These are phyloP conservation scores for Pyrus pyrifolia DNA, from an alignment of 306 rosid species.

Conservation along the genomic window DNA sequence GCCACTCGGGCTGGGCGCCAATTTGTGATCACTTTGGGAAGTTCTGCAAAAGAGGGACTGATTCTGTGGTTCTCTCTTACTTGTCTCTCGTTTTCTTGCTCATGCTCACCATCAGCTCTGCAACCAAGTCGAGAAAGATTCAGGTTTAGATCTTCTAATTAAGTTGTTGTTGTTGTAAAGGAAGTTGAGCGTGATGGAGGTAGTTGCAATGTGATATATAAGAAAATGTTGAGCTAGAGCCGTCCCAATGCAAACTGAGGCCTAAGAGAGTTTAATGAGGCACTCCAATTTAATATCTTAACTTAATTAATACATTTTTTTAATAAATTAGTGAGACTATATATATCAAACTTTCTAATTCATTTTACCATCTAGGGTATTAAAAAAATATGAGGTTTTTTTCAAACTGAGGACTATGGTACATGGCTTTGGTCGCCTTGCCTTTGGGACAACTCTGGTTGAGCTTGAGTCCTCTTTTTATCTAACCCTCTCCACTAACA, in stretches of 20 bases:
- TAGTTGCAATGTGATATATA: background rate
- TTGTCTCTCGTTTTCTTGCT: slow-evolving; percentile 29
- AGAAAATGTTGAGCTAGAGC: background rate
- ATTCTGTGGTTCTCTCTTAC: slow-evolving; percentile 42
- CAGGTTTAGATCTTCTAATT: background rate
- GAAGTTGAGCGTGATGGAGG: background rate
- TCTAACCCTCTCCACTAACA: background rate
- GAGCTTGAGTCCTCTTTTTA: no score
- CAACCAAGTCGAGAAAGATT: slow-evolving; percentile 26
- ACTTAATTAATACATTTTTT: no score
- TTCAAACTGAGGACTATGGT: no score
- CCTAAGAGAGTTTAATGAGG: background rate
- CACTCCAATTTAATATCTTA: no score
- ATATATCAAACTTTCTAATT: no score
- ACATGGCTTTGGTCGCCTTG: no score
- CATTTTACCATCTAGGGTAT: no score
- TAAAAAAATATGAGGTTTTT: no score
- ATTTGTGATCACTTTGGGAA: slow-evolving; percentile 35
- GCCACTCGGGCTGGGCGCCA: slow-evolving; percentile 42
- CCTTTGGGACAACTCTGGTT: no score
- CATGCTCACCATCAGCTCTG: slow-evolving; percentile 30
- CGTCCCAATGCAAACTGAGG: background rate
- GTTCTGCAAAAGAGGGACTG: slow-evolving; percentile 26
- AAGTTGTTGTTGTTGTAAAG: background rate
- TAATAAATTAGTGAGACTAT: no score